These are phyloP conservation scores for Suillus luteus DNA, from an alignment of 768 basidiomycete species.

Conservation along the genomic window DNA sequence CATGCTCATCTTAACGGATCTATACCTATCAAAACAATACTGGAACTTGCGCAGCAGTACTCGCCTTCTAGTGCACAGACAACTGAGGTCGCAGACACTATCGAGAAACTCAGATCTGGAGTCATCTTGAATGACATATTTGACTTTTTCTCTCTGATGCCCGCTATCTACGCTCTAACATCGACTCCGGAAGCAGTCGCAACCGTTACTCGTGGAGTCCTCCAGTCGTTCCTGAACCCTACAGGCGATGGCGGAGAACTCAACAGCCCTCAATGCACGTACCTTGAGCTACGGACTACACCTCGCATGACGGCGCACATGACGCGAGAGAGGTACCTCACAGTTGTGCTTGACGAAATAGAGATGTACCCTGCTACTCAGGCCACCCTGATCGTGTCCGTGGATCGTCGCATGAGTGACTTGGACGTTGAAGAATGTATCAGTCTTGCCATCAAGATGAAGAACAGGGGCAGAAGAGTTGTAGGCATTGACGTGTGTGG, in stretches of 20 bases:
- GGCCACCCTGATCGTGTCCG: constrained; percentile 67
- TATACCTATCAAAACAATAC: constrained; percentile 67
- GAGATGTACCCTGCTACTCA: constrained; percentile 52
- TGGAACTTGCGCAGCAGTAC: constrained; percentile 57
- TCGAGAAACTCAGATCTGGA: constrained; percentile 42
- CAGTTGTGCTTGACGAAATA: constrained; percentile 64
- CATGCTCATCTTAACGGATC: constrained; percentile 88
- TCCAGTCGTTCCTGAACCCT: constrained; percentile 55
- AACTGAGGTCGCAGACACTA: constrained; percentile 36
- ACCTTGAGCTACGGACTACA: constrained; percentile 84
- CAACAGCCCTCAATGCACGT: constrained; percentile 54
- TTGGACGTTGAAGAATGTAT: constrained; percentile 57
- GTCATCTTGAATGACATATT: constrained; percentile 51
- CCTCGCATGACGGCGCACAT: constrained; percentile 62
- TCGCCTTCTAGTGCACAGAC: constrained; percentile 9
- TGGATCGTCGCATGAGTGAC: constrained; percentile 71
- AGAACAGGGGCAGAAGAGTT: constrained; percentile 56
- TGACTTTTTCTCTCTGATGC: constrained; percentile 77
- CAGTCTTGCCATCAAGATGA: constrained; percentile 55
- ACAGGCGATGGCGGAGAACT: constrained; percentile 17
- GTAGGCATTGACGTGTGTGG: constrained; percentile 85
- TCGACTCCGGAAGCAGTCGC: constrained; percentile 56
- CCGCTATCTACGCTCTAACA: constrained; percentile 77
- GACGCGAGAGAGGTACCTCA: constrained; percentile 61
- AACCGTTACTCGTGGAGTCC: constrained; percentile 63